A percentile compares a stretch with the other conserved stretches of the same genome.
These are phyloP conservation scores for Furcasterigmium furcatum DNA, from an alignment of 2,329 filamentous ascomycete genomes.

Conservation along the genomic window DNA sequence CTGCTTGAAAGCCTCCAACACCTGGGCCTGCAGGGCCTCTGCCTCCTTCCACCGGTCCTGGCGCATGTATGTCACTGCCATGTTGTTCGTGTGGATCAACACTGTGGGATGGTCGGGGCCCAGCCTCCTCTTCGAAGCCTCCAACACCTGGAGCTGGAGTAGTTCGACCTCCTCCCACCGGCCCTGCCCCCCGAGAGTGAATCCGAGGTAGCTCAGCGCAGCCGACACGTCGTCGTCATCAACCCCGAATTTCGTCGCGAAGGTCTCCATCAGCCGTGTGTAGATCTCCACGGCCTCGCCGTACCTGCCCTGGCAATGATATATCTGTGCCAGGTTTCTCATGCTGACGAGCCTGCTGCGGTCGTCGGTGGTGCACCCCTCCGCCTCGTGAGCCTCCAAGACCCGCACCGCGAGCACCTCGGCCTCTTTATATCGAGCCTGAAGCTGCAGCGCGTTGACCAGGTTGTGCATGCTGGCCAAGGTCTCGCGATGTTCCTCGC, in stretches of 20 bases:
- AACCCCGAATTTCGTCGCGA: too few species aligned
- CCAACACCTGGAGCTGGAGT: conserved; percentile 4
- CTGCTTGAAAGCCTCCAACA: conserved; percentile 6
- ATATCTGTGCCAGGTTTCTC: conserved; percentile 5
- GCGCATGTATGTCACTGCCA: not conserved
- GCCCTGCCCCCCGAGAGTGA: conserved; percentile 1
- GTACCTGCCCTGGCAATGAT: too few species aligned
- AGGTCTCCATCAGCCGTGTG: too few species aligned
- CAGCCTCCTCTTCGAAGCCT: conserved; percentile 4
- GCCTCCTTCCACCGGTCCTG: conserved; percentile 5
- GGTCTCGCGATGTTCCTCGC: not conserved
- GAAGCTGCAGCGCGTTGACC: conserved; percentile 2
- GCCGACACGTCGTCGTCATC: too few species aligned
- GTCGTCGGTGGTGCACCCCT: not conserved
- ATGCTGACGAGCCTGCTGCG: conserved; percentile 3
- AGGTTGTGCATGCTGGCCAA: conserved; percentile 2
- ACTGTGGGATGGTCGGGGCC: conserved; percentile 2
- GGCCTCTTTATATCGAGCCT: conserved; percentile 10
- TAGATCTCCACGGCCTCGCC: too few species aligned
- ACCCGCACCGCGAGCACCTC: conserved; percentile 7
- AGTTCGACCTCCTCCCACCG: conserved; percentile 9
- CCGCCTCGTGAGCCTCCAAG: conserved; percentile 6
- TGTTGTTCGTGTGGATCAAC: conserved; percentile 1
- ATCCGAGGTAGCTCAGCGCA: too few species aligned
- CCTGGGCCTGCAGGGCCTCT: not conserved